Evolutionary conservation across 2,329 filamentous ascomycete genomes (phyloP), one percentile per base, ranked within the genome.

Genomic region (Nakataea oryzae): DNA sequence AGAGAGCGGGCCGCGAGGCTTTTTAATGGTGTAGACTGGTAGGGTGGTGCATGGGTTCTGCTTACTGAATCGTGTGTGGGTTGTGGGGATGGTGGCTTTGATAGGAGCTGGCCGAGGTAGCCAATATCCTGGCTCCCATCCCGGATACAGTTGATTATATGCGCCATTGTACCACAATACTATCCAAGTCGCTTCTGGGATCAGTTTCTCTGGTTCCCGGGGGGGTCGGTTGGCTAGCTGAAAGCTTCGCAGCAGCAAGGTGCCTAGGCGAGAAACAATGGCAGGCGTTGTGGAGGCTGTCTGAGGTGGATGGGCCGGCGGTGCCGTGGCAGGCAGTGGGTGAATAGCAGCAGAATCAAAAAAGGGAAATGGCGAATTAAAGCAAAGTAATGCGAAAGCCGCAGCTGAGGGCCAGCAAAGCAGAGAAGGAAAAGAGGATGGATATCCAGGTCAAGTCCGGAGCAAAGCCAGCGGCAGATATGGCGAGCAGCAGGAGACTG

Each of bases 131-230:
- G 70, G 68, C 81, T 79, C 63, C 72, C 70, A 68, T 79, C 77
- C 67, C 80, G 74, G 74, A 86, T 78, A 71, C 83, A 85, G 68
- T 76, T 80, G 71, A 80, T 81, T 73, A 86, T 86, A 72, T 87
- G 84, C 74, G 83, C 82, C 84, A 86, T 86, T 73, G 72, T 66
- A 67, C 68, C 26, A 26, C 34, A n/a, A n/a, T n/a, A n/a, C n/a
- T n/a, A n/a, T 29, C 24, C 14, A 47, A 60, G 24, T 32, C 27
- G 13, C n/a, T 32, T 17, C 28, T 54, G 2, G 41, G 47, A 47
- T 24, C 58, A 30, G 47, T 32, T 5, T 12, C 41, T 29, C 14
- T 58, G 26, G 56, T 58, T 29, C 24, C 24, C 17, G 30, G 27
- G 34, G 14, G 54, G n/a, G 27, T 24, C 41, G 54, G 59, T n/a